Percentiles rank a stretch among this genome's conserved stretches.
Conservation (phyloP, 2,329 filamentous ascomycete genomes). For the Colletotrichum gigasporum region DNA sequence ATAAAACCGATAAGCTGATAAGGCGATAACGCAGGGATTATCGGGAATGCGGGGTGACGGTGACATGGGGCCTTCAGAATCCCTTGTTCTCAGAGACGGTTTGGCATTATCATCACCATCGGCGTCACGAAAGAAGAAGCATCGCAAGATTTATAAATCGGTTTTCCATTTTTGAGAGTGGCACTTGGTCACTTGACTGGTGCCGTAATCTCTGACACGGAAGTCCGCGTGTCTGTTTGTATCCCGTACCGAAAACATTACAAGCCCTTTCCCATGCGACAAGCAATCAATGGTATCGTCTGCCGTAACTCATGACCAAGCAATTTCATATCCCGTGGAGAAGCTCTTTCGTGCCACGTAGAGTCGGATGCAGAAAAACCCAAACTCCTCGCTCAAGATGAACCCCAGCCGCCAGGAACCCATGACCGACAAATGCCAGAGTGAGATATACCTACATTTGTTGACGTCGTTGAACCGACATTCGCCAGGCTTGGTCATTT, state of each 20-base stretch:
- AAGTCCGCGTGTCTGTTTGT: conserved; percentile 4
- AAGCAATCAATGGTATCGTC: conserved; percentile 13
- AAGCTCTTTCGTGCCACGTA: conserved; percentile 62
- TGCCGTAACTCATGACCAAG: conserved; percentile 32
- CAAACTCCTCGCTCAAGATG: conserved; percentile 63
- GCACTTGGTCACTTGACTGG: conserved; percentile 1
- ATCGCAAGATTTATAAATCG: background rate
- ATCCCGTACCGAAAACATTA: conserved; percentile 2
- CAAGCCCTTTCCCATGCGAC: conserved; percentile 2
- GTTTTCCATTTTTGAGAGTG: background rate
- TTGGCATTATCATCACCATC: background rate
- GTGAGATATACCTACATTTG: conserved; percentile 59
- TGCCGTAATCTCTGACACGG: background rate
- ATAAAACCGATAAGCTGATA: conserved; percentile 11
- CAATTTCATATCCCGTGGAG: conserved; percentile 43
- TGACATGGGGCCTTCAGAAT: background rate
- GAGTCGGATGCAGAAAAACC: conserved; percentile 51
- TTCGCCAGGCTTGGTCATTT: conserved; percentile 28
- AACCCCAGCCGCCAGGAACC: conserved; percentile 39
- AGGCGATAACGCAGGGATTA: background rate
- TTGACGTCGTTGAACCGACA: conserved; percentile 35
- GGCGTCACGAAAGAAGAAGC: too few species aligned
- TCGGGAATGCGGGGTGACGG: conserved; percentile 16
- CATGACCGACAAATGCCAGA: conserved; percentile 52
- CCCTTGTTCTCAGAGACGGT: background rate